Percentiles rank a stretch among this genome's conserved stretches.
Conservation (phyloP, 83 land plant genomes). For the Picea abies region DNA sequence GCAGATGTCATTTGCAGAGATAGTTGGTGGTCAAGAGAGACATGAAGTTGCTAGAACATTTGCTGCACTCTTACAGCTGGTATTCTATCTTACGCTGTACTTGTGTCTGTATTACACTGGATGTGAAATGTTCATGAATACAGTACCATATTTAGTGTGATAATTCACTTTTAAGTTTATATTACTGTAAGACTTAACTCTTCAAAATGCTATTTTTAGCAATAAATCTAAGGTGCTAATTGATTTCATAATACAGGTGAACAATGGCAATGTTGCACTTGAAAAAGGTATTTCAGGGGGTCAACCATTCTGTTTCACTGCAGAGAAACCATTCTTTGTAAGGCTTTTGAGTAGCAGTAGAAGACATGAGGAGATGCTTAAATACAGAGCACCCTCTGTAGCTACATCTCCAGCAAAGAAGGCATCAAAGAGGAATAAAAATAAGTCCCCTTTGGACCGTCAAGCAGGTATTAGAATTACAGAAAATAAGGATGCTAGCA, state of each 20-base stretch:
- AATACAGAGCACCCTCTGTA: constrained; percentile 40
- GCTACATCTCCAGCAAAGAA: constrained; percentile 25
- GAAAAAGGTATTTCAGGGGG: constrained; percentile 27
- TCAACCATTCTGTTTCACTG: constrained; percentile 59
- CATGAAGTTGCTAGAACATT: constrained; percentile 88
- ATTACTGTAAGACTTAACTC: not conserved
- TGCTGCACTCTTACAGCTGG: constrained; percentile 92
- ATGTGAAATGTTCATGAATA: not conserved
- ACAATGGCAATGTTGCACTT: constrained; percentile 75
- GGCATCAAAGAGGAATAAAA: constrained; percentile 14
- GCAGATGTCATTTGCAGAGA: constrained; percentile 47
- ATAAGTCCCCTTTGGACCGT: not conserved
- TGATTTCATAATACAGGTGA: constrained; percentile 61
- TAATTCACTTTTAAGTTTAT: not conserved
- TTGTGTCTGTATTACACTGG: not conserved
- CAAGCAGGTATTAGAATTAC: not conserved
- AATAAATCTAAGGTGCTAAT: not conserved
- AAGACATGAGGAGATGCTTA: constrained; percentile 33
- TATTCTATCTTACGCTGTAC: constrained; percentile 20
- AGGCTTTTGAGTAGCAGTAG: constrained; percentile 36
- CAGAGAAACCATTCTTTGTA: constrained; percentile 65
- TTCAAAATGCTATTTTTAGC: not conserved
- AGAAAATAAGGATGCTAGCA: constrained; percentile 23
- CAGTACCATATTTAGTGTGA: not conserved
- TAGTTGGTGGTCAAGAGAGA: constrained; percentile 67